phyloP scores from a whole-genome alignment of 805 yeast species.

The Candida golubevii region DNA sequence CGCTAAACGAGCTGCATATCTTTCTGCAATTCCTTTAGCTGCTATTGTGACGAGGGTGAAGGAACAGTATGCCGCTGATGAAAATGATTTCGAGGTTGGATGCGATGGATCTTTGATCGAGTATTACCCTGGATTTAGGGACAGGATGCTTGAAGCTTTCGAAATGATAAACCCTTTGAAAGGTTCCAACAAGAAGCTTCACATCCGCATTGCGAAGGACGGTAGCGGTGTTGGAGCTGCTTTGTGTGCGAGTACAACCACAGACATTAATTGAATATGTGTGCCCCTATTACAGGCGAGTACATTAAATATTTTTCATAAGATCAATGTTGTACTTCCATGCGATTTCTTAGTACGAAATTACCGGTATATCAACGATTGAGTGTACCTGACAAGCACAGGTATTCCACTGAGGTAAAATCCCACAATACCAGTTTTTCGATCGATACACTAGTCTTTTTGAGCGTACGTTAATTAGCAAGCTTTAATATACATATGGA shows the following conservation, averaged over 20 bases:
- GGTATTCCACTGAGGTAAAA: no score
- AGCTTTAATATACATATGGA: no score
- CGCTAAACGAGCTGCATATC: constrained; percentile 82
- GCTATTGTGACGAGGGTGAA: constrained; percentile 73
- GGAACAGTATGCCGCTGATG: constrained; percentile 44
- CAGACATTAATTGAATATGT: not conserved
- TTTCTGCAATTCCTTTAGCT: constrained; percentile 86
- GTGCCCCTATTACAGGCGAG: no score
- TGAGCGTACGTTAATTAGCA: no score
- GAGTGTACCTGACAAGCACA: no score
- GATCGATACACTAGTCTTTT: no score
- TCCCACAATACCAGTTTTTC: no score
- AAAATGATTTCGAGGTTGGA: constrained; percentile 81
- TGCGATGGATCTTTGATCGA: constrained; percentile 95
- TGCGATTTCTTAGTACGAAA: no score
- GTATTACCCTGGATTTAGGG: constrained; percentile 85
- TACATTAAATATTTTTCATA: no score
- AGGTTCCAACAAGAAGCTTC: constrained; percentile 69
- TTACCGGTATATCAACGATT: no score
- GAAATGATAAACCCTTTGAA: constrained; percentile 65
- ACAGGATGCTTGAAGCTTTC: constrained; percentile 75
- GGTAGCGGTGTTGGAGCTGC: constrained; percentile 99
- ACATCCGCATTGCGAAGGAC: constrained; percentile 81
- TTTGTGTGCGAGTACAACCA: constrained; percentile 58
- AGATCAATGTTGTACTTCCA: no score